Evolutionary conservation across 2,329 filamentous ascomycete species (phyloP).

Genomic region (Fusarium verticillioides): DNA sequence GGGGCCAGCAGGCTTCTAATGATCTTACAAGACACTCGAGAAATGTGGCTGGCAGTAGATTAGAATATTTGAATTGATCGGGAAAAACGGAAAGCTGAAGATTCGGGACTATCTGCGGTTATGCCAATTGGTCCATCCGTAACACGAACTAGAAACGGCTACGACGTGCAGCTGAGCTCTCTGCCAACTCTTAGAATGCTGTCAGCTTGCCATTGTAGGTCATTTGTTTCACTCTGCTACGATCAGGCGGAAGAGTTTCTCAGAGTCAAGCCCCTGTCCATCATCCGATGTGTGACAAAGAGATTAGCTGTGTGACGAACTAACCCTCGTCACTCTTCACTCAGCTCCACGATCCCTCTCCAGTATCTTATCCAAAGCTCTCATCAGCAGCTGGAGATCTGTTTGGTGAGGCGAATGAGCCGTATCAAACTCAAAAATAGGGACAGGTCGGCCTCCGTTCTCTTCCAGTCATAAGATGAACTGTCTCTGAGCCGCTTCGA

Average conservation of each 20-base stretch:
- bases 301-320: too few species aligned
- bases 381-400: background rate
- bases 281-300: background rate
- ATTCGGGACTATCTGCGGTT: background rate
- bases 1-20: background rate
- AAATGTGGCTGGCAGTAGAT: slow-evolving; percentile 14
- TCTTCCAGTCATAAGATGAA: slow-evolving; percentile 9
- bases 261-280: background rate
- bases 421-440: slow-evolving; percentile 8
- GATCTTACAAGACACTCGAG: background rate
- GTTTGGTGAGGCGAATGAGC: slow-evolving; percentile 17
- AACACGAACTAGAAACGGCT: background rate
- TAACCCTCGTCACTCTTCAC: background rate
- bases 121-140: background rate
- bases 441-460: background rate
- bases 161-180: background rate
- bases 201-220: background rate
- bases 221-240: background rate
- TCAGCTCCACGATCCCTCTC: background rate
- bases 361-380: background rate
- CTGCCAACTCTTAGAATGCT: background rate
- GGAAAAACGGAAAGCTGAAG: background rate
- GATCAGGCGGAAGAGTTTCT: background rate
- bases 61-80: too few species aligned
- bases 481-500: background rate